Base-by-base conservation (phyloP, 768 basidiomycete genomes). In the Tulasnella sp. region DNA sequence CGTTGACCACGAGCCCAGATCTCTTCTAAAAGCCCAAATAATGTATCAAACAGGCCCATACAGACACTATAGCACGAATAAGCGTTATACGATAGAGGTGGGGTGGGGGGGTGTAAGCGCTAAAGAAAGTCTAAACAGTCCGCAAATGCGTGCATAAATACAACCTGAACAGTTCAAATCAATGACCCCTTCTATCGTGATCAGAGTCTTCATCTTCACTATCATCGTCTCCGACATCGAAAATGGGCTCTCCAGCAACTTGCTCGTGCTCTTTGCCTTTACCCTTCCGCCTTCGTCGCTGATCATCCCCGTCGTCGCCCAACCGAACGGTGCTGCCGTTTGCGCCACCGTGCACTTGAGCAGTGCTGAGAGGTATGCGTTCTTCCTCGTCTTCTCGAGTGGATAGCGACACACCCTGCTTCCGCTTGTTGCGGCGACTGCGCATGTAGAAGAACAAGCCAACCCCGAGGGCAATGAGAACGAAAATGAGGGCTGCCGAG, bases 361-460 rank as follows among this genome's bases (percentile, higher is more conserved):
- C 12, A 3, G 52, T 75, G 76, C 86, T 89, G 37, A 94, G 84
- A 25, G 93, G 91, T 79, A 93, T 91, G 79, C 85, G 86, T 83
- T 96, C 95, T 81, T 93, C 90, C 49, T 83, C 69, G 88, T 84
- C 74, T 83, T 81, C 79, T 67, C 83, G 72, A 14, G 81, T 82
- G 14, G 83, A 76, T 17, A 78, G 74, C 12, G 78, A 54, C 19
- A 77, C 87, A 83, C 75, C 80, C 77, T 71, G 40, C 45, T 79
- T 70, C 31, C 81, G 52, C 31, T 78, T 49, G 22, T 79, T 79
- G 45, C 85, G 83, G 54, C 91, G 86, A 22, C 87, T 80, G 52
- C 93, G 90, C 83, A 89, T 93, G 90, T 92, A 98, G 75, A 97
- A 85, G 83, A 92, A 94, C 12, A 87, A 83, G 0, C 89, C 93